Evolutionary conservation across 2,329 filamentous ascomycete genomes (phyloP).

Genomic region (Aspergillus sp.): DNA sequence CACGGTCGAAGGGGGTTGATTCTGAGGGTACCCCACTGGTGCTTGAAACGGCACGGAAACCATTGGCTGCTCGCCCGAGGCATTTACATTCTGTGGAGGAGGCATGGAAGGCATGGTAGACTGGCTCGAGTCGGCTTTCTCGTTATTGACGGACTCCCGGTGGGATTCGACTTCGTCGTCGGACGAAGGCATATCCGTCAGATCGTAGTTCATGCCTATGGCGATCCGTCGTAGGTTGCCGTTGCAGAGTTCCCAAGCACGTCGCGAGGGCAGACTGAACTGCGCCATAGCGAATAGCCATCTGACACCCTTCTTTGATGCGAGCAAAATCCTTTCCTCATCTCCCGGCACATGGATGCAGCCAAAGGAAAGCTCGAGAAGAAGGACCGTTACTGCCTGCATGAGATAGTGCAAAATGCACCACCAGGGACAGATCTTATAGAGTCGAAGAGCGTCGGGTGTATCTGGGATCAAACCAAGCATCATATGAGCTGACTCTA

Average conservation of each 20-base stretch:
- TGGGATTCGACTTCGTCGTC: constrained; percentile 15
- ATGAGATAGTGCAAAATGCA: constrained; percentile 47
- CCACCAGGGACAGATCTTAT: constrained; percentile 46
- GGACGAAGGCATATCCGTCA: constrained; percentile 33
- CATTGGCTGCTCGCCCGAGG: not conserved
- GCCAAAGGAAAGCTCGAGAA: constrained; percentile 48
- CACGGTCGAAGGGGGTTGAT: not conserved
- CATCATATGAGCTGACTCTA: constrained; percentile 40
- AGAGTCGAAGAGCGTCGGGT: constrained; percentile 41
- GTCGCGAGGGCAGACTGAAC: constrained; percentile 38
- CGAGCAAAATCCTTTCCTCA: constrained; percentile 34
- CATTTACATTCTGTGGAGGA: not conserved
- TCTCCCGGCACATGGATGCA: constrained; percentile 44
- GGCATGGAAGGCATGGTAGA: not conserved
- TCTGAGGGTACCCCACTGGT: not conserved
- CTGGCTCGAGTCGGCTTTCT: not conserved
- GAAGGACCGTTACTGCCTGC: constrained; percentile 44
- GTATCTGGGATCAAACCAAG: constrained; percentile 44
- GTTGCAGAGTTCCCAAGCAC: constrained; percentile 45
- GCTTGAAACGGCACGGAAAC: not conserved
- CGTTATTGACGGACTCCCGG: not conserved
- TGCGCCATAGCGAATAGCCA: constrained; percentile 46
- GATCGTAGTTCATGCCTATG: constrained; percentile 34
- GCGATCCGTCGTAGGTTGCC: constrained; percentile 35
- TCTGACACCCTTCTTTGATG: constrained; percentile 42